Base-by-base conservation (phyloP, 164 flowering plant species). In the Houttuynia cordata region DNA sequence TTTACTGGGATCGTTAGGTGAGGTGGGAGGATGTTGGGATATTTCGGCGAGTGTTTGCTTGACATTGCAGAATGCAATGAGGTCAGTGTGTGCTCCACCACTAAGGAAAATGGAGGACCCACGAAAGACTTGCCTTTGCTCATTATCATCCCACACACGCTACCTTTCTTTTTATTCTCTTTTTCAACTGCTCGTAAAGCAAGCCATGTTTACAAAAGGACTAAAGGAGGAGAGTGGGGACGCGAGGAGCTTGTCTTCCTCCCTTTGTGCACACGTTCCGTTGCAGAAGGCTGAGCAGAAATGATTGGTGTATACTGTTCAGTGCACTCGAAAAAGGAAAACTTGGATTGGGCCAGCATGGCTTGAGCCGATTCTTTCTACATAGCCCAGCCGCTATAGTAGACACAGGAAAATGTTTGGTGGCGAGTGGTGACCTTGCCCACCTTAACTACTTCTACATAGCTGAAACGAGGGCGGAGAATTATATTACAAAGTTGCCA, bases 21-120 rank as follows among this genome's bases (percentile, higher is more conserved):
- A 25, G 67, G 74, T 70, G 75, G 74, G 78, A 75, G 74, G 76
- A 60, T 66, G 24, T 47, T n/a, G 68, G 51, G 70, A 66, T 51
- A 24, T 72, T 57, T 71, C 41, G 45, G 58, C 51, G 80, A 61
- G 71, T n/a, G 78, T 81, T 82, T 83, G 91, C 91, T 85, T 85
- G 71, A 63, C 74, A 75, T 60, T 77, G 79, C 86, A 81, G 80
- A 75, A 73, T 85, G 79, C 79, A 72, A 45, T 49, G 59, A 58
- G 47, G 53, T 57, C 23, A 62, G 62, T 67, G 53, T 62, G 61
- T 61, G 25, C 78, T 83, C 81, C 80, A 76, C 81, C 78, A 50
- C 15, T 3, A 73, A 37, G 61, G 25, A 54, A 68, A 59, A 25
- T 66, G 67, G 67, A 69, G 81, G 74, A 50, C 84, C 80, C 76